Percentiles rank a stretch among this genome's conserved stretches.
Evolutionary conservation across 2,329 filamentous ascomycete genomes (phyloP).

Genomic region (Colletotrichum tabaci): DNA sequence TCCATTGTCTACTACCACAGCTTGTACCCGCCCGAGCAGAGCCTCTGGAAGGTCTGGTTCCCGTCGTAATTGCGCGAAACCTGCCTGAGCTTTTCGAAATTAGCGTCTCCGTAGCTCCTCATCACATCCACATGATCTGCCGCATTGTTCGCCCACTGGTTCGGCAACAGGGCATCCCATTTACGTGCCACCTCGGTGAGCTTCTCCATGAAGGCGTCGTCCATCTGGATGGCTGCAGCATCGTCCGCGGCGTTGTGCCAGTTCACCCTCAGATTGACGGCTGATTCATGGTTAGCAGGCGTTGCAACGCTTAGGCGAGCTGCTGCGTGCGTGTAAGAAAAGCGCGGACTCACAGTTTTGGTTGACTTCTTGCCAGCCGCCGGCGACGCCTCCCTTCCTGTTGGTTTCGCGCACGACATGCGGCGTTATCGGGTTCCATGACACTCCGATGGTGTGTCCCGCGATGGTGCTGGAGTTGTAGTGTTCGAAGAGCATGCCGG

Average conservation of each 20-base stretch:
- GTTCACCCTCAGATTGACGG: conserved; percentile 31
- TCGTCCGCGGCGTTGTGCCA: conserved; percentile 26
- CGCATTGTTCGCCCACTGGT: conserved; percentile 55
- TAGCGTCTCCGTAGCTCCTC: conserved; percentile 51
- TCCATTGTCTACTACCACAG: conserved; percentile 8
- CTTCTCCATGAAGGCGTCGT: conserved; percentile 27
- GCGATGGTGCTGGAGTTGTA: not conserved
- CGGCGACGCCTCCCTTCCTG: not conserved
- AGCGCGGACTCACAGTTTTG: conserved; percentile 4
- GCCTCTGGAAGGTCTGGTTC: conserved; percentile 50
- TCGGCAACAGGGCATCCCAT: conserved; percentile 44
- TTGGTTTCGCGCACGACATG: not conserved
- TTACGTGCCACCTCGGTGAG: conserved; percentile 23
- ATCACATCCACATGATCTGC: conserved; percentile 48
- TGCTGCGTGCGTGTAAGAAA: not conserved
- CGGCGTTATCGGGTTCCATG: conserved; percentile 9
- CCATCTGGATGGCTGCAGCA: conserved; percentile 19
- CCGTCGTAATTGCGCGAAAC: conserved; percentile 53
- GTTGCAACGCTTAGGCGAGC: not conserved
- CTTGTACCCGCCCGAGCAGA: conserved; percentile 41
- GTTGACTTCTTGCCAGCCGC: conserved; percentile 8
- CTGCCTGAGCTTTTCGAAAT: conserved; percentile 47
- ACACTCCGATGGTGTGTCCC: conserved; percentile 4
- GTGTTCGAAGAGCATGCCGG: not conserved
- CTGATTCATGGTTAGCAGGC: conserved; percentile 7